Base-by-base conservation (phyloP, 495 filamentous ascomycete genomes). In the Bacidia gigantensis region DNA sequence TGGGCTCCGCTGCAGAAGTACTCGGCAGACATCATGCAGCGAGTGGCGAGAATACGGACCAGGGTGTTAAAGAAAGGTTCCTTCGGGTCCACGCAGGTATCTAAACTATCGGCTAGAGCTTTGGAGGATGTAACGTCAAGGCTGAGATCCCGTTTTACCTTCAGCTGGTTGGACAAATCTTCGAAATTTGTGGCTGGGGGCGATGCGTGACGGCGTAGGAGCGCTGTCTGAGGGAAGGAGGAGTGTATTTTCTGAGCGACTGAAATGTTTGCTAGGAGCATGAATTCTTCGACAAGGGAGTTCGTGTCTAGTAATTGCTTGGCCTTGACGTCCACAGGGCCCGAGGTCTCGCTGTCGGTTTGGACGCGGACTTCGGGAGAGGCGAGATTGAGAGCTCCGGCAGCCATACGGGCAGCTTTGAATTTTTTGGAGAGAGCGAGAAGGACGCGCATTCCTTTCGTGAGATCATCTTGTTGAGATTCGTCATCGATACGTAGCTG, bases 51-150 rank as follows among this genome's bases (percentile, higher is more conserved):
- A 69, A 98, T 95, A 57, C 92, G 87, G 61, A 97, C 77, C 11
- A 98, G 80, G 20, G 90, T 97, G 74, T 98, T 98, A 76, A 97
- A 96, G 76, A 96, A 98, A 7, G 93, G 86, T 58, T 96, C 86
- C n/a, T 73, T 60, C 0, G 79, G 65, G 61, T 95, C 89, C 43
- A 82, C 73, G 67, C 92, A 97, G 14, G 60, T 67, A 67, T 98
- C 93, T 2, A 98, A 74, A 12, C 87, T 93, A 66, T 87, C 87
- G 51, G 92, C 92, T 21, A 98, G 76, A 14, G 88, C 87, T 60
- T 87, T 84, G 0, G 89, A 95, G 52, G 84, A 90, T 44, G 89
- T 87, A 45, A 83, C 83, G 47, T 76, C 76, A 0, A 98, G 76
- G 46, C 84, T 78, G 56, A 96, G 70, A 26, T 82, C 80, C 24